phyloP scores from a whole-genome alignment of 2,329 filamentous ascomycete genomes.

The Chrysoporthe austroafricana region DNA sequence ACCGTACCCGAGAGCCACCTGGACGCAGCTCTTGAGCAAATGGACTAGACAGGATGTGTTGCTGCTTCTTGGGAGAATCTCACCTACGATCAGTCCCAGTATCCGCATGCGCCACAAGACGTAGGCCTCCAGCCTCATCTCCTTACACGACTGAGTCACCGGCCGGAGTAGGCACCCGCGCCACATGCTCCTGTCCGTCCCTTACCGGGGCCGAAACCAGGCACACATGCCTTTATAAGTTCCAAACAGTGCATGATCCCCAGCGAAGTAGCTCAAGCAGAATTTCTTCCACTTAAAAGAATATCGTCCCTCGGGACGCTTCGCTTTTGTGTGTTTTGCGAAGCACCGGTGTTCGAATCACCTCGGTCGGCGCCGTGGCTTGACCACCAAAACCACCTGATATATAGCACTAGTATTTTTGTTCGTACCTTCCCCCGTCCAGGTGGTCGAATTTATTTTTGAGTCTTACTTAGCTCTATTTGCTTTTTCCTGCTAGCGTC shows the following conservation, averaged over 20 bases:
- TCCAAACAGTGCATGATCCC: neutral
- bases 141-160: neutral
- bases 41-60: too few relatives aligned
- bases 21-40: too few relatives aligned
- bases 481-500: neutral
- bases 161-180: neutral
- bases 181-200: neutral
- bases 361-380: neutral
- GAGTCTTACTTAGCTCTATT: neutral
- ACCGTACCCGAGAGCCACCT: too few relatives aligned
- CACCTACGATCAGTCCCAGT: too few relatives aligned
- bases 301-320: neutral
- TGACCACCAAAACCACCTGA: neutral
- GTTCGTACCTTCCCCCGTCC: neutral
- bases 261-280: neutral
- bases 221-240: neutral
- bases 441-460: neutral
- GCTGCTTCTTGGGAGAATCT: neutral
- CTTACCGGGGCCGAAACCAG: neutral
- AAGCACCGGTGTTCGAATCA: neutral
- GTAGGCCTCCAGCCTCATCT: too few relatives aligned
- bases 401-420: neutral
- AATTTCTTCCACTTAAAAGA: neutral
- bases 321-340: conserved; percentile 3
- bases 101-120: too few relatives aligned